Base-by-base conservation (phyloP, 202 grass and related monocot genomes). In the Elaeis oleifera region DNA sequence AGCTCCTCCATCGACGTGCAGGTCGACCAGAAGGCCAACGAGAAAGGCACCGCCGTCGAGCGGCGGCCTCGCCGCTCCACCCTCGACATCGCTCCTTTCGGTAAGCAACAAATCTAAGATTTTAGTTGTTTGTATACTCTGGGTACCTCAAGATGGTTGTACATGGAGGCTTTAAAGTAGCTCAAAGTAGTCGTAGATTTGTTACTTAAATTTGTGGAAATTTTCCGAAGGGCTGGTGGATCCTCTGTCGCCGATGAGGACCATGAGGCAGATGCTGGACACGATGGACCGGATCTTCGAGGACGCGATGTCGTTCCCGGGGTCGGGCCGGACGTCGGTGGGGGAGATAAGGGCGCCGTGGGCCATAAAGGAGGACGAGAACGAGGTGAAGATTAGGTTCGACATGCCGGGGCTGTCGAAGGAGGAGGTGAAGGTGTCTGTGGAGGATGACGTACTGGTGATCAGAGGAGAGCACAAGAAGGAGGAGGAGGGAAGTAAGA, bases 281-380 rank as follows among this genome's bases (percentile, higher is more conserved):
- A 89, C 81, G n/a, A 73, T 97, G 88, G 92, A 91, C 79, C 68
- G 81, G n/a, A 54, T 97, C 13, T 91, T 89, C 68, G 92, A 84
- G 65, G 92, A 97, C 56, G 63, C 72, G 4, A 48, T 88, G 31
- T 71, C 79, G 11, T 83, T 76, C 51, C 81, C 87, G 0, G 13
- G 59, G 58, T 16, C 68, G 0, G 54, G 80, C 31, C 24, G 75
- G 19, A 75, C 66, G 0, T 52, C 62, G 20, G 17, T 22, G 23
- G 51, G 71, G 23, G 84, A 89, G 53, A 53, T 79, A 51, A 62
- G 84, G 29, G 21, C 84, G 23, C 84, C 92, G 28, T 89, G 92
- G 92, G 84, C 86, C 65, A 72, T 86, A 21, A 53, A 86, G 74
- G 81, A 91, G 73, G 76, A 97, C 29, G 84, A 91, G 2, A 84